Base-by-base conservation (phyloP, 192 early-diverging fungal genomes). In the Coemansia sp. region DNA sequence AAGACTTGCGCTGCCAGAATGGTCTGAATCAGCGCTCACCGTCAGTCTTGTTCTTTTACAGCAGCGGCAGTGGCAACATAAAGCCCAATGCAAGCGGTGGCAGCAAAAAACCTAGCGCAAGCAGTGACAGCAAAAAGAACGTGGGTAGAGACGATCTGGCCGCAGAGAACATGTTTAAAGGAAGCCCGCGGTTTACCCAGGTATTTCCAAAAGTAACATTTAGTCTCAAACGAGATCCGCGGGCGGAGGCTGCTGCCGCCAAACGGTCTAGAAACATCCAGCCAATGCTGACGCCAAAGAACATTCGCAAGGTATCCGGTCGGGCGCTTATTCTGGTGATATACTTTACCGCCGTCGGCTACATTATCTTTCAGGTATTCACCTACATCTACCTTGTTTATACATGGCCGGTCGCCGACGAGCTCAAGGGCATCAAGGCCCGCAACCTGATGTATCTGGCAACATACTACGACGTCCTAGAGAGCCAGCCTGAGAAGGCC, bases 161-260 rank as follows among this genome's bases (percentile, higher is more conserved):
- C 39, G 27, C 38, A 10, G 63, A 55, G 5, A 62, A 62, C 23
- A n/a, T 79, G 52, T 51, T 79, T 12, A 79, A 73, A 39, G 76
- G 76, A 5, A 70, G 65, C 29, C 76, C 76, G 21, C 64, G 68
- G 48, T 73, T 79, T 48, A 79, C 71, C 11, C 54, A 61, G 24
- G 54, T 79, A 21, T n/a, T 29, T 17, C 53, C 53, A 27, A 55
- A 55, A 17, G 25, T 55, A 11, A 27, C n/a, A 17, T 55, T 55
- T 15, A 55, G 53, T 27, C 29, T 55, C 19, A 25, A 15, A n/a
- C 17, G 14, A 14, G 53, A 55, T 27, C 53, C 25, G 22, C 53
- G 53, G 12, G 24, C 25, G 3, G 53, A 55, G 25, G 53, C 53
- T 17, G 53, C 53, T 32, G 53, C 23, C 6, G 25, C 23, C 25